phyloP scores from a whole-genome alignment of 306 rosid species.

The Cotoneaster glaucophyllus region DNA sequence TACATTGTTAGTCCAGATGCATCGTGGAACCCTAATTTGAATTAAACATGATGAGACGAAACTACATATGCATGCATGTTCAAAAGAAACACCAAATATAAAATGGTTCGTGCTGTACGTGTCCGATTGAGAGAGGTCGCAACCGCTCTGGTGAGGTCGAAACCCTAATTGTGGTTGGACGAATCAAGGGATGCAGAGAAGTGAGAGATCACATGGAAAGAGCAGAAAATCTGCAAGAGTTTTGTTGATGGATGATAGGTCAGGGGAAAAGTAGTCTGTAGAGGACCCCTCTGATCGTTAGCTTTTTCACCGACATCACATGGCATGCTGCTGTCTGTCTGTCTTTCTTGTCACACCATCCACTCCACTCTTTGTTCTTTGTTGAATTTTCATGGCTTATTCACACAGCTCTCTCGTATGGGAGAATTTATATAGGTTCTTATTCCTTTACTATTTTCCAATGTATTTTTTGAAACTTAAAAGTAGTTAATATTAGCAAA shows the following conservation, averaged over 20 bases:
- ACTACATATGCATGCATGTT: neutral
- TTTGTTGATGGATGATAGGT: neutral
- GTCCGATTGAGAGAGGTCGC: neutral
- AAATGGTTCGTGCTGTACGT: neutral
- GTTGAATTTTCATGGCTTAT: neutral
- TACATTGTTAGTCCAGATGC: no score
- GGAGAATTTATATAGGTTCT: no score
- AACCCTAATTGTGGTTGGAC: neutral
- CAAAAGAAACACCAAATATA: neutral
- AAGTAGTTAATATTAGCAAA: neutral
- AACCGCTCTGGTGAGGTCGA: no score
- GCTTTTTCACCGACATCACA: neutral
- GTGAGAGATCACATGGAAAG: constrained; percentile 5
- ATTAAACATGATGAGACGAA: neutral
- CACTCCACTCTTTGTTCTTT: neutral
- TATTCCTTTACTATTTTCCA: no score
- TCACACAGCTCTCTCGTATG: neutral
- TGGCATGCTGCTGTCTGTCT: neutral
- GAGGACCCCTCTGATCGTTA: neutral
- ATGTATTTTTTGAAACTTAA: no score
- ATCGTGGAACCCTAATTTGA: neutral
- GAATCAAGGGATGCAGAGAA: neutral
- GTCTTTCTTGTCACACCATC: neutral
- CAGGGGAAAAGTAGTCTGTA: neutral
- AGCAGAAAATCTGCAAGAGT: neutral